Evolutionary conservation across 352 stramenopile species (phyloP).

Genomic region (Pythium angustatum): DNA sequence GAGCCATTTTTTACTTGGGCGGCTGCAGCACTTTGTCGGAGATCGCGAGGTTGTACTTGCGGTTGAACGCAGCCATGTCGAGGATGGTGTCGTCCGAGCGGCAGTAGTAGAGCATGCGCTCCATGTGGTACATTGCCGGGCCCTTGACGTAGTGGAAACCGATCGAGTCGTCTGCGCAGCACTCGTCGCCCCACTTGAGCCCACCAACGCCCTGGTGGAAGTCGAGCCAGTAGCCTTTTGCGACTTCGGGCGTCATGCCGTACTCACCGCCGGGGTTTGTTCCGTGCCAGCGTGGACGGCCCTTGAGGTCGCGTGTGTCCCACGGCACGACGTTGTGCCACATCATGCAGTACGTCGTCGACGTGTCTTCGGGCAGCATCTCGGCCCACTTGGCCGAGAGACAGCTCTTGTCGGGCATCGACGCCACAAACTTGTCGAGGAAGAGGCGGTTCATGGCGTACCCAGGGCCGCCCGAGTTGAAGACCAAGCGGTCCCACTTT

Average conservation of each 20-base stretch:
- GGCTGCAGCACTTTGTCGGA: slow-evolving; percentile 13
- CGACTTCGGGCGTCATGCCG: slow-evolving; percentile 46
- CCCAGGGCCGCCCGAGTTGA: slow-evolving; percentile 80
- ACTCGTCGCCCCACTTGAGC: slow-evolving; percentile 53
- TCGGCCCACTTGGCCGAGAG: slow-evolving; percentile 61
- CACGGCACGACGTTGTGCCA: slow-evolving; percentile 73
- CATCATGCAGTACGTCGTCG: slow-evolving; percentile 87
- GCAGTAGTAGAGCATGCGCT: slow-evolving; percentile 73
- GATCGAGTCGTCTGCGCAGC: slow-evolving; percentile 63
- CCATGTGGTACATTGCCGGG: slow-evolving; percentile 76
- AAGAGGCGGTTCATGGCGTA: slow-evolving; percentile 84
- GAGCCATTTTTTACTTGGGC: neutral
- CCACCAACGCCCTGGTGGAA: slow-evolving; percentile 75
- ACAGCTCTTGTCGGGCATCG: slow-evolving; percentile 55
- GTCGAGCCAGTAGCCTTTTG: slow-evolving; percentile 70
- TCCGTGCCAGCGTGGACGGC: slow-evolving; percentile 75
- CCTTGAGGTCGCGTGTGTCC: slow-evolving; percentile 66
- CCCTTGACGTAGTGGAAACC: slow-evolving; percentile 81
- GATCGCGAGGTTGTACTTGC: slow-evolving; percentile 17
- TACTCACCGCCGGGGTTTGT: slow-evolving; percentile 72
- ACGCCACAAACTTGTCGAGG: slow-evolving; percentile 65
- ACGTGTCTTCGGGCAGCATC: slow-evolving; percentile 75
- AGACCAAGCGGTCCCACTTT: slow-evolving; percentile 74
- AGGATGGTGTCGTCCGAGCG: slow-evolving; percentile 29
- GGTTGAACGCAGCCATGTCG: slow-evolving; percentile 12